Evolutionary conservation across 768 basidiomycete genomes (phyloP), one percentile per base, ranked within the genome.

Genomic region (Boletus subparvulus): DNA sequence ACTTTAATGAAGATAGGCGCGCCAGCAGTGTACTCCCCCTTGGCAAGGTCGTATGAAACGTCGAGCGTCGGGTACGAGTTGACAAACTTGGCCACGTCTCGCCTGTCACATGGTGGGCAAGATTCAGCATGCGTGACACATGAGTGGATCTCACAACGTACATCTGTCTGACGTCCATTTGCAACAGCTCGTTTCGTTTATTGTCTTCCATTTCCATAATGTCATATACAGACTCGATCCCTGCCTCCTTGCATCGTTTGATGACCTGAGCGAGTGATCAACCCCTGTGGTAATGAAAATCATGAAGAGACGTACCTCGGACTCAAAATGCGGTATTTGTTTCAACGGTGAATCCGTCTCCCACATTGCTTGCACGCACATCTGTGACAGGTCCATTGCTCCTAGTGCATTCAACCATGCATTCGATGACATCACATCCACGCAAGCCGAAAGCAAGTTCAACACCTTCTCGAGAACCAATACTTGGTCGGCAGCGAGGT

Each of bases 341-440:
- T 91, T 94, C 63, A 98, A 74, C 0, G 95, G 94, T 37, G 92
- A 94, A 72, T 99, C 97, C 11, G 86, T 88, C 69, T 99, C 96
- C 97, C 97, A 98, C 74, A 96, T 86, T 0, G 90, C 94, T 71
- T 98, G 97, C 6, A 98, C 92, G 72, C 93, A 95, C 96, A 98
- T 98, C 73, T 98, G 97, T 10, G 92, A 92, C 46, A 98, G 74
- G 73, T 99, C 96, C 97, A 98, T 98, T 0, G 95, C 95, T 33
- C 94, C 91, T 24, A 98, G 75, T 0, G 96, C 97, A 66, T 86
- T 95, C 65, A 98, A 73, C 90, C 90, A 96, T 2, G 91, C 94
- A 66, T 97, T 98, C 36, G 92, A 94, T 3, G 92, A 94, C 93
- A 98, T 94, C 55, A 98, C 96, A 67, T 98, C 95, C 33, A 98